phyloP scores from a whole-genome alignment of 306 rosid genomes.

The Nissolia schottii region DNA sequence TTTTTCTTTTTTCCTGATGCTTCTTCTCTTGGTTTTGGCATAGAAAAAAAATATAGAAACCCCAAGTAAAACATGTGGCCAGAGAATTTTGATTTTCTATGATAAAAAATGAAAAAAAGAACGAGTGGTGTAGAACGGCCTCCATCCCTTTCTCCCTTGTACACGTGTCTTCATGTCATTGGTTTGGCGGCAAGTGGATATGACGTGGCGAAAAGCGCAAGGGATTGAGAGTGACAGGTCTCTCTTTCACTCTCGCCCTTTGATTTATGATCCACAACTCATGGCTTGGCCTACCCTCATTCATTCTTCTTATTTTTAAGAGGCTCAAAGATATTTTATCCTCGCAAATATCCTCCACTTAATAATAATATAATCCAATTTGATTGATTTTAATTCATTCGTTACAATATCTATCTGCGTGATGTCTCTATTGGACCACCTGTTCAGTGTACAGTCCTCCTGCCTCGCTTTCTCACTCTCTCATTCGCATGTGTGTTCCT shows the following conservation, averaged over 20 bases:
- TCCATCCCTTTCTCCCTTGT: background rate
- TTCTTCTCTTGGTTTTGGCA: background rate
- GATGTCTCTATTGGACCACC: background rate
- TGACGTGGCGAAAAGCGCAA: conserved; percentile 42
- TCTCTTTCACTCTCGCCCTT: background rate
- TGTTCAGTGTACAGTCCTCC: background rate
- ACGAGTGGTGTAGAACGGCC: conserved; percentile 6
- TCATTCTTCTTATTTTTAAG: background rate
- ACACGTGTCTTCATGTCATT: background rate
- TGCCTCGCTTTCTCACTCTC: background rate
- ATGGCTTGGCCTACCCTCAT: conserved; percentile 10
- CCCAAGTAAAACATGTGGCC: background rate
- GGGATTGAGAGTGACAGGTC: background rate
- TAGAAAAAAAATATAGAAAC: background rate
- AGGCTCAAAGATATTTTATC: conserved; percentile 25
- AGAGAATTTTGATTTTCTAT: background rate
- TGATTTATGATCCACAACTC: conserved; percentile 20
- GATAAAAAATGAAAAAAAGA: background rate
- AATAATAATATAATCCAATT: background rate
- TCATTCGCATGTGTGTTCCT: background rate
- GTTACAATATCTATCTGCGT: background rate
- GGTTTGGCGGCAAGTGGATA: conserved; percentile 31
- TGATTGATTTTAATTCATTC: background rate
- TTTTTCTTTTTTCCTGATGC: too few relatives aligned
- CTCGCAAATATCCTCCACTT: conserved; percentile 6